These are phyloP conservation scores for Dunaliella primolecta DNA, from an alignment of 139 green algal genomes.

Conservation along the genomic window DNA sequence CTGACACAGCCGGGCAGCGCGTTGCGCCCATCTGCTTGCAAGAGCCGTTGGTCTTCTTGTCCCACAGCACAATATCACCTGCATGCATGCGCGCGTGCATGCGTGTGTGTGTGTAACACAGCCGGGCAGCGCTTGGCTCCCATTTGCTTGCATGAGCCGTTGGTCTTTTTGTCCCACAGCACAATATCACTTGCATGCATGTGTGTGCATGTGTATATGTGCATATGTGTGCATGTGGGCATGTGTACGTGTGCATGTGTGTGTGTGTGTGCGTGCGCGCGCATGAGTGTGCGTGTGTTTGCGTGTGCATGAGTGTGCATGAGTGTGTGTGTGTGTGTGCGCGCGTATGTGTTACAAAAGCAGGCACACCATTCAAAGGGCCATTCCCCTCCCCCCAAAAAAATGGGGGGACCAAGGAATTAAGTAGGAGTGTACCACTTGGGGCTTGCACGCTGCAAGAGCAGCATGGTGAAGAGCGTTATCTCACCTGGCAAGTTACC, in stretches of 20 bases:
- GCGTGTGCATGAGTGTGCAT: no score
- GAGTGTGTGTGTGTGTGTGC: no score
- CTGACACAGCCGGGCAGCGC: slow-evolving; percentile 27
- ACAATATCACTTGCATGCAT: slow-evolving; percentile 80
- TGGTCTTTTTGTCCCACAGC: slow-evolving; percentile 81
- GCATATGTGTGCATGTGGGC: background rate
- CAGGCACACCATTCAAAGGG: no score
- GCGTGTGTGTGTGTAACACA: slow-evolving; percentile 1
- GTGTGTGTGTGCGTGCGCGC: background rate
- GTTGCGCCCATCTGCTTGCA: slow-evolving; percentile 71
- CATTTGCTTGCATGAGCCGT: slow-evolving; percentile 77
- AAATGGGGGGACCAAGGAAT: no score
- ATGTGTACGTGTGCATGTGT: background rate
- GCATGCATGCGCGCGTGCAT: slow-evolving; percentile 49
- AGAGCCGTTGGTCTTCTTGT: slow-evolving; percentile 75
- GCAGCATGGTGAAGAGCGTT: no score
- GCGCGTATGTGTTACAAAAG: no score
- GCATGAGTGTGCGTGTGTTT: no score
- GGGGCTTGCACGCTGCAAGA: no score
- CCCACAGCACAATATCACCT: slow-evolving; percentile 87
- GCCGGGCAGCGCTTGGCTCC: slow-evolving; percentile 38
- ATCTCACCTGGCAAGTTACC: slow-evolving; percentile 72
- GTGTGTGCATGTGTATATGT: background rate
- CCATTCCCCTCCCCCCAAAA: no score
- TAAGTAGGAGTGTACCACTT: no score